Percentiles rank a stretch among this genome's conserved stretches.
Evolutionary conservation across 495 filamentous ascomycete species (phyloP).

Genomic region (Aspergillus asperescens): DNA sequence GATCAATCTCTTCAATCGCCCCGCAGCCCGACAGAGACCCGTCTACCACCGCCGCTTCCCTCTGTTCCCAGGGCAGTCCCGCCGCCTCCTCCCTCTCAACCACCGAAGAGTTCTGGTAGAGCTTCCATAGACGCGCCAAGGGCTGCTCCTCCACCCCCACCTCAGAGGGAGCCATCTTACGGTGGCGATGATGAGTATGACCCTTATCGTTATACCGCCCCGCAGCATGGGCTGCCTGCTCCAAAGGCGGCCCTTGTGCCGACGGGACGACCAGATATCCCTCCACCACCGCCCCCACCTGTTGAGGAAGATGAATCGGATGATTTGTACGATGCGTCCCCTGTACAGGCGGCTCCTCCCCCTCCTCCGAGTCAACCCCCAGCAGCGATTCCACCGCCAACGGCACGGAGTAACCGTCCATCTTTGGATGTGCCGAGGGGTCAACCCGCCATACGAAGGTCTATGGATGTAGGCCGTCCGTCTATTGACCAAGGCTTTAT

Average conservation of each 20-base stretch:
- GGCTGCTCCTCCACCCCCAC: slow-evolving; percentile 54
- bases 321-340: slow-evolving; percentile 50
- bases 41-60: slow-evolving; percentile 57
- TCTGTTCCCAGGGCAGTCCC: slow-evolving; percentile 48
- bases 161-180: slow-evolving; percentile 36
- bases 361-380: slow-evolving; percentile 31
- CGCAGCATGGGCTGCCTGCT: slow-evolving; percentile 36
- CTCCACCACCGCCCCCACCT: slow-evolving; percentile 29
- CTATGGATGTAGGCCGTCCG: slow-evolving; percentile 63
- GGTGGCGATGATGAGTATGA: slow-evolving; percentile 68
- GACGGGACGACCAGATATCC: slow-evolving; percentile 15
- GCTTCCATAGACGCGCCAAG: slow-evolving; percentile 66
- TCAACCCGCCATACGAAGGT: slow-evolving; percentile 52
- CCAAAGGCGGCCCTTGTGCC: slow-evolving; percentile 28
- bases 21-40: slow-evolving; percentile 41
- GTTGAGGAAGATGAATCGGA: slow-evolving; percentile 38
- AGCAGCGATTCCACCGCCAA: slow-evolving; percentile 37
- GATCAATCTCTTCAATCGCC: slow-evolving; percentile 47
- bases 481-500: slow-evolving; percentile 74
- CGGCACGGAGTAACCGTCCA: slow-evolving; percentile 47
- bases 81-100: slow-evolving; percentile 48
- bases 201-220: slow-evolving; percentile 60
- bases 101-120: slow-evolving; percentile 34
- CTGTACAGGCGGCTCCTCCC: slow-evolving; percentile 41
- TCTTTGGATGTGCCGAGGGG: slow-evolving; percentile 64